Evolutionary conservation across 352 stramenopile species (phyloP).

Genomic region (Globisporangium takayamanum): DNA sequence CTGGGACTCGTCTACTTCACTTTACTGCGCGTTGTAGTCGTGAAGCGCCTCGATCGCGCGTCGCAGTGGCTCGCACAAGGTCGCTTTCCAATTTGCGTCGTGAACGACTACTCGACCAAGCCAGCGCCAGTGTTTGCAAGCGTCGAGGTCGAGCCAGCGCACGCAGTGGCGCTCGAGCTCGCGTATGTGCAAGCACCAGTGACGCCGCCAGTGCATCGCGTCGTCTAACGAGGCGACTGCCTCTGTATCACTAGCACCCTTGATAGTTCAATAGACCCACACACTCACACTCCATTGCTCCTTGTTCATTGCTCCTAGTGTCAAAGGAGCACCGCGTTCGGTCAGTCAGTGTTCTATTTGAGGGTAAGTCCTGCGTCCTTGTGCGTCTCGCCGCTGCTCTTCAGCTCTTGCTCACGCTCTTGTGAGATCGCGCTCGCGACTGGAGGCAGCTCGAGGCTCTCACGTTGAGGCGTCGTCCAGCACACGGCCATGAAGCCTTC

Average conservation of each 20-base stretch:
- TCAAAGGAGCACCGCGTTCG: no score
- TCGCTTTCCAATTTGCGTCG: constrained; percentile 3
- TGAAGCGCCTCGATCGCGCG: constrained; percentile 8
- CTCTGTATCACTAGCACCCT: no score
- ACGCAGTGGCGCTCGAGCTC: not conserved
- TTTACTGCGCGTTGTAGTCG: constrained; percentile 30
- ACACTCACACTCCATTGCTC: no score
- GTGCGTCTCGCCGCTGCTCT: no score
- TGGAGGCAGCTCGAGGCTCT: no score
- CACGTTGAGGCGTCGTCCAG: no score
- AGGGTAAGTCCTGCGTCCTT: no score
- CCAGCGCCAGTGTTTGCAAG: not conserved
- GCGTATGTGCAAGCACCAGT: constrained; percentile 1
- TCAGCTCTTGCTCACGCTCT: no score
- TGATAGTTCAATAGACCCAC: not conserved
- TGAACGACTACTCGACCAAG: constrained; percentile 10
- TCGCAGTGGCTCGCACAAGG: constrained; percentile 3
- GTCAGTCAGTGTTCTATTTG: no score
- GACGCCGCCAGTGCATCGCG: not conserved
- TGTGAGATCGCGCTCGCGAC: no score
- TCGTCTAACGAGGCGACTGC: not conserved
- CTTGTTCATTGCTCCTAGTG: no score
- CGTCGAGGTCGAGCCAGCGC: not conserved
- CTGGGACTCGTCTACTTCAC: constrained; percentile 41
- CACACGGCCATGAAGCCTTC: constrained; percentile 11